Conservation (phyloP, 1,284 basidiomycete species). For the Sutorius eximius region DNA sequence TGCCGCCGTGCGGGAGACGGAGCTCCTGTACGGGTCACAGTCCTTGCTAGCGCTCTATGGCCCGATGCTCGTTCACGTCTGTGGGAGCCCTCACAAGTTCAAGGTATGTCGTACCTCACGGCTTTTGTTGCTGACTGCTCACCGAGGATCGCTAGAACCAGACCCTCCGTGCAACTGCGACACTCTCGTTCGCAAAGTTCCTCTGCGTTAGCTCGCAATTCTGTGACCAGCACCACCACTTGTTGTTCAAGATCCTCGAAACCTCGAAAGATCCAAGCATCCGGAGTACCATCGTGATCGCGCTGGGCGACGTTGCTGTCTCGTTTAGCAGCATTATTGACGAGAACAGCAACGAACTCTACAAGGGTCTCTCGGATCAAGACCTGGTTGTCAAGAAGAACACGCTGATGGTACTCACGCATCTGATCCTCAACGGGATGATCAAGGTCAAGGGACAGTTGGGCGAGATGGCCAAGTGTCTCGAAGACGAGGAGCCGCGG, state of each 20-base stretch:
- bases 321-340: constrained; percentile 96
- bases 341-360: constrained; percentile 94
- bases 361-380: constrained; percentile 87
- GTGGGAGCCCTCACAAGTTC: constrained; percentile 84
- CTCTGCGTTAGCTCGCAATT: constrained; percentile 94
- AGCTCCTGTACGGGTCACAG: constrained; percentile 84
- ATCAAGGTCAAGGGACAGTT: constrained; percentile 96
- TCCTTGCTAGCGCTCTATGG: constrained; percentile 87
- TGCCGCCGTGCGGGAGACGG: constrained; percentile 79
- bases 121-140: constrained; percentile 1
- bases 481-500: constrained; percentile 89
- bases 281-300: constrained; percentile 95
- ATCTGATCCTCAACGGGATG: constrained; percentile 98
- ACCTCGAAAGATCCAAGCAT: constrained; percentile 88
- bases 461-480: constrained; percentile 99
- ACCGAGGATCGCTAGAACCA: constrained; percentile 59
- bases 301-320: constrained; percentile 94
- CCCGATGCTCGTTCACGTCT: constrained; percentile 88
- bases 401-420: constrained; percentile 97
- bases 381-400: constrained; percentile 97
- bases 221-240: constrained; percentile 86
- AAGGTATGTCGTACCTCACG: constrained; percentile 51
- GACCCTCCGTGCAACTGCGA: constrained; percentile 84
- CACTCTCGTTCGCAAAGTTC: constrained; percentile 91
- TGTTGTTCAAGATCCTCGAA: constrained; percentile 93